phyloP scores from a whole-genome alignment of 2,329 filamentous ascomycete genomes.

The Truncatella angustata region DNA sequence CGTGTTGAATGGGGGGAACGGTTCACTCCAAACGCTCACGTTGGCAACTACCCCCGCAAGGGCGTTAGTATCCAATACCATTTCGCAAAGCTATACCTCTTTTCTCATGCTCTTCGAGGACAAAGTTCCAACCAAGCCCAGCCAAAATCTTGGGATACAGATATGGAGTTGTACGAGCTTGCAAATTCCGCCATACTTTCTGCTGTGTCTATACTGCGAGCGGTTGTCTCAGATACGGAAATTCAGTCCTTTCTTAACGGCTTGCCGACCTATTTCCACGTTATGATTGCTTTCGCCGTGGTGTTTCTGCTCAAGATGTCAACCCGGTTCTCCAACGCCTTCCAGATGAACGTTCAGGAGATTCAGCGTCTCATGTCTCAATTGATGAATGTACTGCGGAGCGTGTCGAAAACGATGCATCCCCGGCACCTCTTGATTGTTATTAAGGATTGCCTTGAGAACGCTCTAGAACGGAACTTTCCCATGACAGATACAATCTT shows the following conservation, averaged over 20 bases:
- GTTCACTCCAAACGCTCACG: constrained; percentile 21
- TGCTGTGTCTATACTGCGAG: constrained; percentile 22
- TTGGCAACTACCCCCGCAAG: constrained; percentile 32
- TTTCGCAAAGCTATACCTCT: constrained; percentile 33
- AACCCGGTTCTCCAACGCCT: constrained; percentile 12
- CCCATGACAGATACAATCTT: too few relatives aligned
- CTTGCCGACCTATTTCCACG: constrained; percentile 25
- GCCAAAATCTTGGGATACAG: constrained; percentile 6
- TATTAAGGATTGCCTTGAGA: constrained; percentile 9
- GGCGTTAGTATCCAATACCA: constrained; percentile 30
- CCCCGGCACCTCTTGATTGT: constrained; percentile 16
- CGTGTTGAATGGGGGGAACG: constrained; percentile 21
- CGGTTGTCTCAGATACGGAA: constrained; percentile 19
- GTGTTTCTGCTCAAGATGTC: constrained; percentile 25
- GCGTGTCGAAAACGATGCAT: constrained; percentile 15
- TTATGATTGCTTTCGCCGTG: constrained; percentile 28
- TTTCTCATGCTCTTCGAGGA: constrained; percentile 29
- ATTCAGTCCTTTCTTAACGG: constrained; percentile 23
- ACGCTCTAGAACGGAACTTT: background rate
- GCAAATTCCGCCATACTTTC: constrained; percentile 24
- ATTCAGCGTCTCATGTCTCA: constrained; percentile 18
- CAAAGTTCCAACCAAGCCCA: constrained; percentile 2
- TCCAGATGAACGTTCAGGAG: constrained; percentile 16
- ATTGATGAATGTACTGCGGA: constrained; percentile 9
- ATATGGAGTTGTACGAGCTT: constrained; percentile 21